A percentile compares a stretch with the other conserved stretches of the same genome.
Conservation (phyloP, 768 basidiomycete species). For the Holtermannia corniformis region DNA sequence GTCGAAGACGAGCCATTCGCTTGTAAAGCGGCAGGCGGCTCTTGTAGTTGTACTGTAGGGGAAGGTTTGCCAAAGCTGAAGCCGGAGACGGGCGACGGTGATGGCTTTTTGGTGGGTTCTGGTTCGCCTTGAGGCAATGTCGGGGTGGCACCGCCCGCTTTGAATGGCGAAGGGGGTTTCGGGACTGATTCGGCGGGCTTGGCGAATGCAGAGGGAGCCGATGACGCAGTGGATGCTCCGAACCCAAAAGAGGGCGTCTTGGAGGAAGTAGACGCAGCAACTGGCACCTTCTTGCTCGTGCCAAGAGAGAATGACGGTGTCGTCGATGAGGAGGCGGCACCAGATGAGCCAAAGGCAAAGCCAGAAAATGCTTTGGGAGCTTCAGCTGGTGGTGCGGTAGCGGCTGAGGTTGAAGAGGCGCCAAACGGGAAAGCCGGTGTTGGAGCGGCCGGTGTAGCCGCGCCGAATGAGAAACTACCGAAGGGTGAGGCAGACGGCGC, state of each 20-base stretch:
- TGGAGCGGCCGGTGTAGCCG: background rate
- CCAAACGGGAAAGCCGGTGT: constrained; percentile 5
- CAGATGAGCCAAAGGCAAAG: constrained; percentile 19
- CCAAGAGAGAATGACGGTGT: background rate
- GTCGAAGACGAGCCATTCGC: background rate
- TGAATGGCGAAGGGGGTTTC: constrained; percentile 6
- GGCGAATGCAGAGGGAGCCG: constrained; percentile 1
- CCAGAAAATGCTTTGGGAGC: constrained; percentile 14
- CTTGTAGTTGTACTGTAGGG: too few relatives aligned
- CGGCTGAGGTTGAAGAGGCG: background rate
- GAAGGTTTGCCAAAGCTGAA: constrained; percentile 1
- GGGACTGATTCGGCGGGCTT: constrained; percentile 4
- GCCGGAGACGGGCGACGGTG: background rate
- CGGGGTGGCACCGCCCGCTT: constrained; percentile 6
- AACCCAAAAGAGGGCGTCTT: background rate
- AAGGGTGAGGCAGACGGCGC: background rate
- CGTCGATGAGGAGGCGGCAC: background rate
- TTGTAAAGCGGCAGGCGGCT: background rate
- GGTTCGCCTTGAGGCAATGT: background rate
- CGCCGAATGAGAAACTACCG: background rate
- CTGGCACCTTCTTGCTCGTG: too few relatives aligned
- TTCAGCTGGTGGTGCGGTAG: constrained; percentile 1
- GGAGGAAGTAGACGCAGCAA: too few relatives aligned
- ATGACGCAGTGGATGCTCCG: background rate
- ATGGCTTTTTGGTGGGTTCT: background rate